Conservation (phyloP, 768 basidiomycete species). For the Pleurotus cornucopiae region DNA sequence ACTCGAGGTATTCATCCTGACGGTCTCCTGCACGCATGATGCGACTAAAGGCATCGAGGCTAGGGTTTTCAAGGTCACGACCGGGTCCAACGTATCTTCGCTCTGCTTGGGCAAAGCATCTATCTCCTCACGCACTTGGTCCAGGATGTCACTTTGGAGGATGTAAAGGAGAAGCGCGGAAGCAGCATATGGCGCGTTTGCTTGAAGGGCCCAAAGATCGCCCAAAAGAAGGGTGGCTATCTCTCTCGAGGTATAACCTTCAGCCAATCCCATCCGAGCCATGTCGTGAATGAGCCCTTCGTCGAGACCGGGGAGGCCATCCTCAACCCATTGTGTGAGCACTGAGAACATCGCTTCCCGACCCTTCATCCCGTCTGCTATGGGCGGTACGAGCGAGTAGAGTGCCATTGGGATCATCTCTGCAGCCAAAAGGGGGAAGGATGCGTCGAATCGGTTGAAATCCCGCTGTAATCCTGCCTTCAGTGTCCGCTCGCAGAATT, state of each 20-base stretch:
- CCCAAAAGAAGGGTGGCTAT: constrained; percentile 1
- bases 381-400: neutral
- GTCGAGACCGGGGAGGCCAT: constrained; percentile 6
- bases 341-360: neutral
- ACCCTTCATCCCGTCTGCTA: neutral
- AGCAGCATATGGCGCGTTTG: constrained; percentile 4
- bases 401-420: neutral
- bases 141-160: neutral
- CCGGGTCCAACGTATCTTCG: neutral
- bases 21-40: constrained; percentile 6
- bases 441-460: neutral
- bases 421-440: constrained; percentile 2
- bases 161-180: constrained; percentile 4
- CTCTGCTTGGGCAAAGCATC: constrained; percentile 1
- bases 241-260: constrained; percentile 1
- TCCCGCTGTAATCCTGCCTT: neutral
- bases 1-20: constrained; percentile 5
- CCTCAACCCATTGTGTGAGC: neutral
- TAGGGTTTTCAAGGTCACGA: neutral
- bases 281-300: neutral
- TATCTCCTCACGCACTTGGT: constrained; percentile 7
- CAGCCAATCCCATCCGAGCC: neutral
- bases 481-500: neutral
- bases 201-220: constrained; percentile 8
- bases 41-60: neutral